phyloP scores from a whole-genome alignment of 2,329 filamentous ascomycete genomes.

The Neofusicoccum ribis region DNA sequence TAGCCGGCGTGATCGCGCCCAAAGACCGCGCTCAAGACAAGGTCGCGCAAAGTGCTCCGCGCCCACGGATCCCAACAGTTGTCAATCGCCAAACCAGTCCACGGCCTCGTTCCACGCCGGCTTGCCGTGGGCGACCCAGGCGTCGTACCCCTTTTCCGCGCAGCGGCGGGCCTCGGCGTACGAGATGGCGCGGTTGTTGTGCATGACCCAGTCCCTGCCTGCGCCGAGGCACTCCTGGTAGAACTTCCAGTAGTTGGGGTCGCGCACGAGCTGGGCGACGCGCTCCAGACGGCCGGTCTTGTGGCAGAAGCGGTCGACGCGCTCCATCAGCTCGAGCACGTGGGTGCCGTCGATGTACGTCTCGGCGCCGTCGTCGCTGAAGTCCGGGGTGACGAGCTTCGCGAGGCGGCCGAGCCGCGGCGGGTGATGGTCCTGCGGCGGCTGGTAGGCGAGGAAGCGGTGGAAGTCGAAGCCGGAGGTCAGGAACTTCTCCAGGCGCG shows the following conservation, averaged over 20 bases:
- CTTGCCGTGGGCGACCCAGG: neutral
- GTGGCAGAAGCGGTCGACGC: conserved; percentile 10
- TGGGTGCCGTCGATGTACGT: conserved; percentile 12
- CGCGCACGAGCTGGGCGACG: neutral
- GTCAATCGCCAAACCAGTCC: neutral
- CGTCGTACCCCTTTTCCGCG: neutral
- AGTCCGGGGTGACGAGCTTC: conserved; percentile 13
- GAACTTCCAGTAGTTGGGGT: conserved; percentile 14
- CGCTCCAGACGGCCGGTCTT: conserved; percentile 7
- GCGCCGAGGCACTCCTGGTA: conserved; percentile 11
- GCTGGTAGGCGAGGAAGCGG: conserved; percentile 14
- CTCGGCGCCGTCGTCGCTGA: conserved; percentile 12
- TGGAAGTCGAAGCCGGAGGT: conserved; percentile 10
- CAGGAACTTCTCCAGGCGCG: conserved; percentile 15
- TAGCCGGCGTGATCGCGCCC: neutral
- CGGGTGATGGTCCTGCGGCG: neutral
- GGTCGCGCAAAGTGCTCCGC: neutral
- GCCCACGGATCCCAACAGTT: neutral
- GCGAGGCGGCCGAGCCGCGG: neutral
- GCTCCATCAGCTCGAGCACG: conserved; percentile 17
- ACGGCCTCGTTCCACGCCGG: conserved; percentile 2
- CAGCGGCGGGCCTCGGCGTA: conserved; percentile 2
- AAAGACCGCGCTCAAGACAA: neutral
- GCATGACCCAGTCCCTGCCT: conserved; percentile 13
- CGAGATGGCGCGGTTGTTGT: conserved; percentile 1